phyloP scores from a whole-genome alignment of 1,284 basidiomycete species.

The Fomitiporia mediterranea region DNA sequence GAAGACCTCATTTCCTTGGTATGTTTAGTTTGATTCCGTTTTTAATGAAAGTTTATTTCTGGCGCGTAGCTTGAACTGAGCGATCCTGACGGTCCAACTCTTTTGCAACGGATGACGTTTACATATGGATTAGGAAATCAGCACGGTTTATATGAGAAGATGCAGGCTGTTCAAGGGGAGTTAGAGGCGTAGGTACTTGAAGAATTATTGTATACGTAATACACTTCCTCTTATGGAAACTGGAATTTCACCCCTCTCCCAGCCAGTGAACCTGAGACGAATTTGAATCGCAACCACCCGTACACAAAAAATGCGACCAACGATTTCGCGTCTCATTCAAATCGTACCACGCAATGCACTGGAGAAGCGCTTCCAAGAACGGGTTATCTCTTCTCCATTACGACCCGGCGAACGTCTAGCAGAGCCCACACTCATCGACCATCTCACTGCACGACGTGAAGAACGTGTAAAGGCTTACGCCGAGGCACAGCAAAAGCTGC shows the following conservation, averaged over 20 bases:
- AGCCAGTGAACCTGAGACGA: not conserved
- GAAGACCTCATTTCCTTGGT: conserved; percentile 88
- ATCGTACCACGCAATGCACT: conserved; percentile 11
- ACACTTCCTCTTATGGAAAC: not conserved
- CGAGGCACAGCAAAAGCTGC: not conserved
- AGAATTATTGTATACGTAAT: not conserved
- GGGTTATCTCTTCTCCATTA: conserved; percentile 1
- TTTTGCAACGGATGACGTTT: conserved; percentile 70
- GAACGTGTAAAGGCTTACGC: not conserved
- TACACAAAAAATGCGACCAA: conserved; percentile 15
- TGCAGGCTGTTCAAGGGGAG: conserved; percentile 36
- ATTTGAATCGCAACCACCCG: no score
- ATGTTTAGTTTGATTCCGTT: conserved; percentile 25
- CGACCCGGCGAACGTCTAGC: not conserved
- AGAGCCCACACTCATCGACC: conserved; percentile 16
- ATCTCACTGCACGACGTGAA: conserved; percentile 13
- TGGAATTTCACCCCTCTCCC: not conserved
- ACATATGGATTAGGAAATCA: conserved; percentile 82
- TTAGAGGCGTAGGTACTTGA: not conserved
- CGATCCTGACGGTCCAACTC: conserved; percentile 37
- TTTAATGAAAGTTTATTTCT: not conserved
- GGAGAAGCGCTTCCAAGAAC: conserved; percentile 4
- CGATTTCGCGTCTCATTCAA: conserved; percentile 3
- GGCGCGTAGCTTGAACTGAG: conserved; percentile 58
- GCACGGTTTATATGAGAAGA: conserved; percentile 59